Evolutionary conservation across 345 rosid species (phyloP).

Genomic region (Gossypium stocksii): DNA sequence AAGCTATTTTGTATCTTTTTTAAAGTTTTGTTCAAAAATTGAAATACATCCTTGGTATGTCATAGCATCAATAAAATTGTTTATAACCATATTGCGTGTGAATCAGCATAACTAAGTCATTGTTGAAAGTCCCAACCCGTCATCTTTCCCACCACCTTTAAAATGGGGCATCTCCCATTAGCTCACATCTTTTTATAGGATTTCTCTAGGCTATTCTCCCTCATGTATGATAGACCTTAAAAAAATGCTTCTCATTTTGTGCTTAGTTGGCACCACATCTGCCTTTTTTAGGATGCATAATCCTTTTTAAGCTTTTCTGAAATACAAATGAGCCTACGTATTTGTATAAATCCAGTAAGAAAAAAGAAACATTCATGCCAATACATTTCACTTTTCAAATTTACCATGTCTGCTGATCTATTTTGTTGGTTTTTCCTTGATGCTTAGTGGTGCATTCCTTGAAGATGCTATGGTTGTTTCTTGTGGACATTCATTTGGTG

Average conservation of each 20-base stretch:
- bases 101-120: neutral
- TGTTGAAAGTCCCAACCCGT: neutral
- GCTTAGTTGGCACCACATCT: neutral
- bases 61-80: constrained; percentile 5
- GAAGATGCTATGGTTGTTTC: constrained; percentile 93
- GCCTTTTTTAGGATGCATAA: neutral
- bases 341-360: neutral
- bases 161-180: neutral
- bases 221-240: neutral
- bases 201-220: neutral
- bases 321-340: neutral
- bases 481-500: constrained; percentile 99
- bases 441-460: constrained; percentile 84
- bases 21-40: neutral
- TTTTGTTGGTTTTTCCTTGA: constrained; percentile 17
- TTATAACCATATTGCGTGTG: neutral
- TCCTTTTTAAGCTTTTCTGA: neutral
- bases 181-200: neutral
- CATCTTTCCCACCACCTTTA: neutral
- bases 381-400: neutral
- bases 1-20: neutral
- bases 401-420: neutral
- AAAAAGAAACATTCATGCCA: neutral
- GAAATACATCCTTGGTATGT: neutral
- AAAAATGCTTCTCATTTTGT: neutral